A percentile compares a stretch with the other conserved stretches of the same genome.
These are phyloP conservation scores for carrot (Daucus carota) DNA, from an alignment of 129 eudicot species.

Conservation along the genomic window DH1_v3.0 NC_030381.2:22075001-22075500, in stretches of 20 bases:
- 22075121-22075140: constrained; percentile 40
- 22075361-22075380: constrained; percentile 53
- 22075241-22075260: constrained; percentile 74
- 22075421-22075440: constrained; percentile 96
- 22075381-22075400: constrained; percentile 33
- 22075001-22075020: constrained; percentile 92
- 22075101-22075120: no score
- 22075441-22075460: constrained; percentile 91
- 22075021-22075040: constrained; percentile 72
- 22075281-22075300: neutral
- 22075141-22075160: constrained; percentile 97
- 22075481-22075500: constrained; percentile 60
- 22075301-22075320: neutral
- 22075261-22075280: constrained; percentile 77
- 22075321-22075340: no score
- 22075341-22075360: no score
- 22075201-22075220: constrained; percentile 96
- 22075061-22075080: neutral
- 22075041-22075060: constrained; percentile 44
- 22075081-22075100: neutral
- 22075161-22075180: constrained; percentile 89
- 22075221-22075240: constrained; percentile 71
- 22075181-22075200: constrained; percentile 90
- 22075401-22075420: constrained; percentile 30
- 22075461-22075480: constrained; percentile 32